Evolutionary conservation across 345 rosid species (phyloP).

Genomic region (Eucalyptus cloeziana): DNA sequence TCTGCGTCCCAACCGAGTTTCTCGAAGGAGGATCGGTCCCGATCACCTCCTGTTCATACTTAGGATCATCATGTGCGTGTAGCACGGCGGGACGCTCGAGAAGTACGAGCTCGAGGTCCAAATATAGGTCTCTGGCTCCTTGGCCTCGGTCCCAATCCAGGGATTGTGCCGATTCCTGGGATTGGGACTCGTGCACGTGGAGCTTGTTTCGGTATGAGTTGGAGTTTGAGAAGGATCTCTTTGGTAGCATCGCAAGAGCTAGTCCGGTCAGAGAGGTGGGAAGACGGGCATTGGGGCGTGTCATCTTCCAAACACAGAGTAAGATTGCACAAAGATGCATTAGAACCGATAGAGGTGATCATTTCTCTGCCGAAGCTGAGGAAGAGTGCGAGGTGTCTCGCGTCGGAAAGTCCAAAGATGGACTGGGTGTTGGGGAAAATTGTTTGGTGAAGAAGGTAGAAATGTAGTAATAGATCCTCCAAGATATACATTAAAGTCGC

Average conservation of each 20-base stretch:
- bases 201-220: constrained; percentile 76
- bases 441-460: too few relatives aligned
- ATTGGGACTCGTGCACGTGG: constrained; percentile 73
- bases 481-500: too few relatives aligned
- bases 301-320: constrained; percentile 41
- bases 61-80: constrained; percentile 56
- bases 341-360: not conserved
- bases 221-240: constrained; percentile 77
- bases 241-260: constrained; percentile 65
- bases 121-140: constrained; percentile 85
- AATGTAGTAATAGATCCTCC: too few relatives aligned
- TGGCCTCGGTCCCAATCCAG: constrained; percentile 63
- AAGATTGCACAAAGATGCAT: constrained; percentile 25
- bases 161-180: constrained; percentile 66
- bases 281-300: constrained; percentile 55
- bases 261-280: constrained; percentile 40
- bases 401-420: constrained; percentile 43
- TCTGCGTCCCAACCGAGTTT: constrained; percentile 86
- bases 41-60: constrained; percentile 56
- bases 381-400: constrained; percentile 63
- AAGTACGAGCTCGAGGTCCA: constrained; percentile 79
- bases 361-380: constrained; percentile 3
- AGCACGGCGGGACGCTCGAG: constrained; percentile 82
- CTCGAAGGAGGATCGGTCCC: constrained; percentile 95
- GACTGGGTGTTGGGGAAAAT: not conserved